These are phyloP conservation scores for Colletotrichum trifolii DNA, from an alignment of 2,329 filamentous ascomycete genomes.

Conservation along the genomic window DNA sequence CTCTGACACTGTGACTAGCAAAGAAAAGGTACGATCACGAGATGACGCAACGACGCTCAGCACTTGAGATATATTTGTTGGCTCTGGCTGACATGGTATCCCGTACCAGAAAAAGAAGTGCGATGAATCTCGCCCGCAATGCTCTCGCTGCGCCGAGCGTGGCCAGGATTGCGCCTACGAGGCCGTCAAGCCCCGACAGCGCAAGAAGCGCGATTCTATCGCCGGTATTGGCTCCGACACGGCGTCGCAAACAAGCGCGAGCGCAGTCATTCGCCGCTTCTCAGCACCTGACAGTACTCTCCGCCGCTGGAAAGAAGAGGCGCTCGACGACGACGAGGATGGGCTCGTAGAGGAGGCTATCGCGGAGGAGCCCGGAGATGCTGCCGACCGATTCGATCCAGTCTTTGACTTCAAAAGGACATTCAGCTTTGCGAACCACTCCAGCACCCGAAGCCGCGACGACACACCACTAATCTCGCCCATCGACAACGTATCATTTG, in stretches of 20 bases:
- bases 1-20: conserved; percentile 48
- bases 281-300: conserved; percentile 27
- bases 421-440: conserved; percentile 16
- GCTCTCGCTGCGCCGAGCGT: conserved; percentile 62
- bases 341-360: conserved; percentile 27
- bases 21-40: conserved; percentile 61
- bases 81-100: neutral
- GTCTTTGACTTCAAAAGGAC: conserved; percentile 29
- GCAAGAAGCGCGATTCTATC: conserved; percentile 47
- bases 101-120: conserved; percentile 66
- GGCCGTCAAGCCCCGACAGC: conserved; percentile 53
- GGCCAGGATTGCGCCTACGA: conserved; percentile 63
- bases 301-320: conserved; percentile 31
- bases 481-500: conserved; percentile 45
- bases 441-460: conserved; percentile 14
- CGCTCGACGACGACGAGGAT: conserved; percentile 23
- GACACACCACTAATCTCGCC: conserved; percentile 44
- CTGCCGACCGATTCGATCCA: conserved; percentile 13
- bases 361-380: conserved; percentile 25
- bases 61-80: too few species aligned
- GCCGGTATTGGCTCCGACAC: conserved; percentile 28
- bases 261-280: conserved; percentile 21
- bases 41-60: neutral
- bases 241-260: conserved; percentile 22
- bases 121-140: conserved; percentile 63